Evolutionary conservation across 495 filamentous ascomycete species (phyloP), one percentile per base, ranked within the genome.

Genomic region (Neurospora intermedia): DNA sequence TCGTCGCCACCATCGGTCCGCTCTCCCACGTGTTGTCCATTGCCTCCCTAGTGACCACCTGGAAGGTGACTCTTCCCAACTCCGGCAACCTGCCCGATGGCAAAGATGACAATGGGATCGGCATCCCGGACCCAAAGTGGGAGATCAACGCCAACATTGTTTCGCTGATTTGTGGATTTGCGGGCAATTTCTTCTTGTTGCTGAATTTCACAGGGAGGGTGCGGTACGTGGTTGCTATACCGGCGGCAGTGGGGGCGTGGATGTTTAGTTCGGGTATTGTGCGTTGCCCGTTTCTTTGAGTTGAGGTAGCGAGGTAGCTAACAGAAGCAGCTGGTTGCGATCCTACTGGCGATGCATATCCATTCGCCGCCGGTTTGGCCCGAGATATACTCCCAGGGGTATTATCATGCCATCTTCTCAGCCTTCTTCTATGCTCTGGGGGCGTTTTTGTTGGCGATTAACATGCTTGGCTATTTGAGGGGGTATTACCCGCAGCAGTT

Each of bases 401-500:
- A 88, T 75, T 94, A 91, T 90, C 89, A 93, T 80, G 92, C 89
- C 8, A 84, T 94, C 23, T 88, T 93, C 43, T 91, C 92, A 3
- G 87, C 91, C 0, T 77, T 81, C 9, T 82, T 93, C 10, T 94
- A 94, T 76, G 82, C 91, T 15, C 74, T 91, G 11, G 87, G 90
- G 48, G 87, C 86, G 38, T 79, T 87, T 76, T 83, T 91, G 7
- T 78, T 94, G 4, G 89, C 92, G 85, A 79, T 93, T 73, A 94
- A 94, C 75, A 92, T 94, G 89, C 79, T 92, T 31, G 92, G 92
- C 5, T 93, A 92, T 76, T 88, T 92, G 74, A 81, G 91, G 2
- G 92, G 92, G 2, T 90, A 92, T 74, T 94, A 94, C 77, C 90
- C 91, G 1, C 89, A 92, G 75, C 88, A 91, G 76, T 94, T 94